These are phyloP conservation scores for Sarocladium brachiariae DNA, from an alignment of 2,329 filamentous ascomycete genomes.

Conservation along the genomic window DNA sequence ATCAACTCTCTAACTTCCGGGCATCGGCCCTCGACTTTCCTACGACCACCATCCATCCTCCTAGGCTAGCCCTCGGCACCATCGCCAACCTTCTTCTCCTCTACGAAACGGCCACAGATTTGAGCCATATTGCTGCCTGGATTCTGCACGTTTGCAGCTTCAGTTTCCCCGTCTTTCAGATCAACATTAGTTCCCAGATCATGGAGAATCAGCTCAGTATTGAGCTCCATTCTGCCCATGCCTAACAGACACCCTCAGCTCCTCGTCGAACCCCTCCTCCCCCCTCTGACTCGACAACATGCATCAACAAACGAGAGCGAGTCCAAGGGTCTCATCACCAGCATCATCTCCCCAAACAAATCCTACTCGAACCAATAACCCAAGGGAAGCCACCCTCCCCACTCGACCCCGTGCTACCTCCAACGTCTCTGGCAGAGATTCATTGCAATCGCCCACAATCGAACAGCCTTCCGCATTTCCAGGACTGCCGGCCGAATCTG, in stretches of 20 bases:
- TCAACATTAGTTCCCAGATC: background rate
- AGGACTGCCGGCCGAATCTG: conserved; percentile 56
- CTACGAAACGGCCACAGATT: background rate
- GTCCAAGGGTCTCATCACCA: conserved; percentile 66
- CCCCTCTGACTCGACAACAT: conserved; percentile 39
- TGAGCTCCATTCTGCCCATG: conserved; percentile 5
- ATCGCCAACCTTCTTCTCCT: conserved; percentile 7
- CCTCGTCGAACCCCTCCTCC: conserved; percentile 9
- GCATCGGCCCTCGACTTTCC: background rate
- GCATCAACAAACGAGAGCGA: conserved; percentile 83
- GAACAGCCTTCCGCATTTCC: conserved; percentile 31
- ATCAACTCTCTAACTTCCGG: conserved; percentile 6
- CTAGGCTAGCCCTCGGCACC: background rate
- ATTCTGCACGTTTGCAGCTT: background rate
- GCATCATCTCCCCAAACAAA: conserved; percentile 67
- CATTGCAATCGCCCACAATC: conserved; percentile 40
- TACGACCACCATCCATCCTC: too few species aligned
- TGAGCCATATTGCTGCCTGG: background rate
- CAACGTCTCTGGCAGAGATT: conserved; percentile 33
- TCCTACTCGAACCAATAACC: conserved; percentile 65
- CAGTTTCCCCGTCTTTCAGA: background rate
- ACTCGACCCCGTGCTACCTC: conserved; percentile 38
- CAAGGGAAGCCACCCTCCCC: conserved; percentile 50
- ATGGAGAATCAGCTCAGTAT: conserved; percentile 7
- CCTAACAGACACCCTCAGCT: background rate